phyloP scores from a whole-genome alignment of 495 filamentous ascomycete genomes.

The Aspergillus haitiensis region DNA sequence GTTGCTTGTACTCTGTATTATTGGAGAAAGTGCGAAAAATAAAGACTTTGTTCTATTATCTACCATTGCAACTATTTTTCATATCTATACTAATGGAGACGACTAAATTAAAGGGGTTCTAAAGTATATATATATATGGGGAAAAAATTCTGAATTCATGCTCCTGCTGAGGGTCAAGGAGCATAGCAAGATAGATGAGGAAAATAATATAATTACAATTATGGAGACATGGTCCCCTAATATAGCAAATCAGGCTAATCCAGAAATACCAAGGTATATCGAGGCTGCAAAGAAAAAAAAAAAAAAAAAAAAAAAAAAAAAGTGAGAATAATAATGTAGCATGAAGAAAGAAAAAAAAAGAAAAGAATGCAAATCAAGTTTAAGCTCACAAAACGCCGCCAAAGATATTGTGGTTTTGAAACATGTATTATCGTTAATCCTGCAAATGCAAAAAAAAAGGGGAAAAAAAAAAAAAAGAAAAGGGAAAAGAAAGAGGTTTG shows the following conservation, averaged over 20 bases:
- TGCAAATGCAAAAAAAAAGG: slow-evolving; percentile 20
- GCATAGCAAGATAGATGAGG: not conserved
- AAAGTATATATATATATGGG: too few species aligned
- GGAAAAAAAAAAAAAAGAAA: too few species aligned
- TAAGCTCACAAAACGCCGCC: slow-evolving; percentile 27
- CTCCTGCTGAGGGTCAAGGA: too few species aligned
- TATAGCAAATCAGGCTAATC: slow-evolving; percentile 21
- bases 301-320: slow-evolving; percentile 3
- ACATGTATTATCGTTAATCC: slow-evolving; percentile 33
- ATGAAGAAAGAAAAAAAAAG: slow-evolving; percentile 9
- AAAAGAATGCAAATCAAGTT: slow-evolving; percentile 14
- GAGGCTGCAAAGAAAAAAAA: slow-evolving; percentile 4
- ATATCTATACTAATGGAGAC: not conserved
- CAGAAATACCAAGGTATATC: slow-evolving; percentile 7
- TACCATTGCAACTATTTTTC: not conserved
- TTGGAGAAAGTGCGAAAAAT: slow-evolving; percentile 26
- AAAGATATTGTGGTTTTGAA: slow-evolving; percentile 28
- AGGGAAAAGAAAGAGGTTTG: slow-evolving; percentile 13
- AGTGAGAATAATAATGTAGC: slow-evolving; percentile 10
- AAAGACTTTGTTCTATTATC: slow-evolving; percentile 19
- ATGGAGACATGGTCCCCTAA: slow-evolving; percentile 15
- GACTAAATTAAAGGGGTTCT: too few species aligned
- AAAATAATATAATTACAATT: not conserved
- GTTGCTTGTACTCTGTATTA: slow-evolving; percentile 31
- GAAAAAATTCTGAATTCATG: too few species aligned